Base-by-base conservation (phyloP, 75 land plant genomes). In the Cupressus sempervirens region DNA sequence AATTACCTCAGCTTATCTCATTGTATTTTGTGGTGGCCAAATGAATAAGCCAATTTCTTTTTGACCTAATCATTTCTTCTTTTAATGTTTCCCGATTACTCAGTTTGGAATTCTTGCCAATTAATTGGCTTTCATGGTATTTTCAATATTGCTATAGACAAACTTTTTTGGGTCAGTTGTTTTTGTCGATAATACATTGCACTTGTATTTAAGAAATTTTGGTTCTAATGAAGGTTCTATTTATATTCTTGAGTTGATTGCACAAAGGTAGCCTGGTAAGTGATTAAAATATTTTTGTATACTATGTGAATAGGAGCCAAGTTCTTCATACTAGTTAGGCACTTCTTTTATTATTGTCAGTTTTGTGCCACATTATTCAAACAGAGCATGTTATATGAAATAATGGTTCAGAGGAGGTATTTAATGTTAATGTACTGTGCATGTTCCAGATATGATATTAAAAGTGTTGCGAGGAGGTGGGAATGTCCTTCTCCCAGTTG, bases 401-500 rank as follows among this genome's bases (percentile, higher is more conserved):
- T 38, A 36, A 76, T 43, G 45, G 45, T 45, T 76, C 29, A 43
- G 26, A 45, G 32, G 40, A 79, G 48, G 13, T 4, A 26, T 79
- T 23, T 79, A 20, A 23, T 7, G 52, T 34, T 83, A 45, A 30
- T n/a, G 53, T 87, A 20, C 18, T 84, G 68, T 82, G 18, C 15
- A 16, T 16, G 80, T 83, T 83, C 3, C 84, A 97, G 99, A 97
- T 88, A 82, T 88, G 43, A 92, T 97, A 50, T 15, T 90, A 76
- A 96, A 91, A 85, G 89, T 90, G 13, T 87, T 97, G 50, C 87
- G 90, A 67, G 90, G 89, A 76, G 91, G 89, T 88, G 99, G 99
- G 40, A 97, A 94, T 85, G 96, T 97, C 35, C 90, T 97, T 82
- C 91, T 97, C 83, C 99, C 99, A 82, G 94, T 97, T 62, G 99